Evolutionary conservation across 2,329 filamentous ascomycete genomes (phyloP).

Genomic region (Chaetomiaceae sp.): DNA sequence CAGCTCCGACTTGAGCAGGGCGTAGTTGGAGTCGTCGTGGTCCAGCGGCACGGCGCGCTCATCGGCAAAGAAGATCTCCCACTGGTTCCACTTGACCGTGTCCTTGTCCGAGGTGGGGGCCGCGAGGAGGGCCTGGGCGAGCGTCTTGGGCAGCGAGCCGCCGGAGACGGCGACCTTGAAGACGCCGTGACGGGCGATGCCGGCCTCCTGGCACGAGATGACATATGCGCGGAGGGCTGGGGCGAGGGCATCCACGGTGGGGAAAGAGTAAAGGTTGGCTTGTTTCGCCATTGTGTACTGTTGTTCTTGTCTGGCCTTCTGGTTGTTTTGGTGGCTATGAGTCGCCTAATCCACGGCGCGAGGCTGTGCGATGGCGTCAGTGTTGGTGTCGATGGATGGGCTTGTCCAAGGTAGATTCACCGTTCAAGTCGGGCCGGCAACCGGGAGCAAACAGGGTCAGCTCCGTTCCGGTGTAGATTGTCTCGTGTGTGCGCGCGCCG

Average conservation of each 20-base stretch:
- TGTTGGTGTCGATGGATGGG: too few relatives aligned
- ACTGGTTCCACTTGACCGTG: slow-evolving; percentile 71
- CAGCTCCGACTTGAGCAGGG: slow-evolving; percentile 77
- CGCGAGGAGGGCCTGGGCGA: slow-evolving; percentile 76
- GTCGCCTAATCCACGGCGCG: too few relatives aligned
- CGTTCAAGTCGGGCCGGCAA: background rate
- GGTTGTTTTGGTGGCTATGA: background rate
- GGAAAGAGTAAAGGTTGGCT: slow-evolving; percentile 76
- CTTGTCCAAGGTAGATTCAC: background rate
- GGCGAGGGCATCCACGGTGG: slow-evolving; percentile 64
- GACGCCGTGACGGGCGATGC: slow-evolving; percentile 70
- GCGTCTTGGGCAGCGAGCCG: slow-evolving; percentile 82
- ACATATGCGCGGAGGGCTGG: slow-evolving; percentile 75
- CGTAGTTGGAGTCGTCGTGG: slow-evolving; percentile 92
- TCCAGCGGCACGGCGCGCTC: slow-evolving; percentile 91
- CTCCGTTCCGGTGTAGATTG: background rate
- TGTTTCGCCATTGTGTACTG: slow-evolving; percentile 48
- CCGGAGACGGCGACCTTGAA: slow-evolving; percentile 95
- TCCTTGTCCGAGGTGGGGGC: slow-evolving; percentile 51
- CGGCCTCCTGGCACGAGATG: slow-evolving; percentile 73
- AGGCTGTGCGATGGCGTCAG: too few relatives aligned
- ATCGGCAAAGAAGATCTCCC: slow-evolving; percentile 98
- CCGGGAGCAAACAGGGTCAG: background rate
- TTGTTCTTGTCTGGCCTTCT: background rate
- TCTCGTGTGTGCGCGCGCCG: background rate